Evolutionary conservation across 2,329 filamentous ascomycete species (phyloP).

Genomic region (Pezicula carpinea): DNA sequence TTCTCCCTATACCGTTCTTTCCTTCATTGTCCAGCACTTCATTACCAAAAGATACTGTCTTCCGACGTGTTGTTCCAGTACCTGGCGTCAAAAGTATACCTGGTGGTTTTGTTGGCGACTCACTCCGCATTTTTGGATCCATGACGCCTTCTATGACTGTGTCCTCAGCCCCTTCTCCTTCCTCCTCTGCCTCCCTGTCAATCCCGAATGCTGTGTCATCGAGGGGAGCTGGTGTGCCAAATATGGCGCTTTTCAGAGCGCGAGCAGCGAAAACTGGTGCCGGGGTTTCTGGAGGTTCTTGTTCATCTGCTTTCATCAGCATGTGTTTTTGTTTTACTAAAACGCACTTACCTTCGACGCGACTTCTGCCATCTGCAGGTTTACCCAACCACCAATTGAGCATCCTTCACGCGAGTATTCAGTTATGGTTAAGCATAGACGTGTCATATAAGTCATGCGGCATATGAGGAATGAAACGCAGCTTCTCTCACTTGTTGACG

Average conservation of each 20-base stretch:
- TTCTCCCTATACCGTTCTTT: slow-evolving; percentile 16
- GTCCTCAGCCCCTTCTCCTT: slow-evolving; percentile 11
- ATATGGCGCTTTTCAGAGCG: slow-evolving; percentile 59
- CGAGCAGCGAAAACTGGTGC: slow-evolving; percentile 63
- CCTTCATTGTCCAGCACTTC: slow-evolving; percentile 39
- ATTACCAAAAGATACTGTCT: slow-evolving; percentile 61
- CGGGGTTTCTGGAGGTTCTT: slow-evolving; percentile 58
- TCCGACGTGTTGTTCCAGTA: slow-evolving; percentile 54
- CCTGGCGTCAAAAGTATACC: slow-evolving; percentile 63
- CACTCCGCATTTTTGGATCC: slow-evolving; percentile 22
- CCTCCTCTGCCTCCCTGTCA: slow-evolving; percentile 15
- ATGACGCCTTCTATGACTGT: slow-evolving; percentile 16
- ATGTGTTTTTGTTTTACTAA: neutral
- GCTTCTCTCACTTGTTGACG: neutral
- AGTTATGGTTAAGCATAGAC: neutral
- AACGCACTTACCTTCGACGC: slow-evolving; percentile 18
- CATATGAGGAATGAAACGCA: slow-evolving; percentile 2
- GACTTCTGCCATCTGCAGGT: slow-evolving; percentile 15
- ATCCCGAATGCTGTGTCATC: slow-evolving; percentile 28
- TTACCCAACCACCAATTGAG: slow-evolving; percentile 29
- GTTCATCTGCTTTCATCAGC: slow-evolving; percentile 14
- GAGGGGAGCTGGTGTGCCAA: slow-evolving; percentile 49
- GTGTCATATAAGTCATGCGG: slow-evolving; percentile 1
- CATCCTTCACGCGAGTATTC: slow-evolving; percentile 17
- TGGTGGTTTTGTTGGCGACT: slow-evolving; percentile 25